Base-by-base conservation (phyloP, 208 protist genomes). In the Kentomonas sorsogonicus region DNA sequence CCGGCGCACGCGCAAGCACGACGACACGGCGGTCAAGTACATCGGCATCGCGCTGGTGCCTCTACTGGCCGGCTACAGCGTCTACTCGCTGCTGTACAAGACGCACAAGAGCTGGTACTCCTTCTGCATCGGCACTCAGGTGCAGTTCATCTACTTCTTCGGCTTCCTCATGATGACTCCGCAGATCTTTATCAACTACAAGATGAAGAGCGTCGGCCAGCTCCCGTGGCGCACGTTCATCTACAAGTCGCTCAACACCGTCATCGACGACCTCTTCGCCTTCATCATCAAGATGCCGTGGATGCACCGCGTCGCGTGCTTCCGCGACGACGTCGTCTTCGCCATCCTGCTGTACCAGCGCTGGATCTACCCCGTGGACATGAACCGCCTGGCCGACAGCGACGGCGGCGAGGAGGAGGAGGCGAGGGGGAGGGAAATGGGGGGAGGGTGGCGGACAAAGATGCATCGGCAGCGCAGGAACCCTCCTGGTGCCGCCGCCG, bases 121-220 rank as follows among this genome's bases (percentile, higher is more conserved):
- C 5, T 98, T 96, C 61, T 76, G 90, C 18, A 75, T 94, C 54
- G 47, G 68, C 46, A 93, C 87, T 1, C 86, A 91, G 41, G 86
- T 96, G 9, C 79, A 89, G 41, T 94, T 95, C 58, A 88, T 96
- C 34, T 97, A 96, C 63, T 82, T 86, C 26, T 97, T 96, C 71
- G 96, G 96, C 3, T 99, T 99, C 70, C 97, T 97, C 18, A 93
- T 98, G 83, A 99, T 99, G 96, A 98, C 92, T 10, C 98, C 98
- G 10, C 98, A 99, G 73, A 93, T 99, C 48, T 99, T 99, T 65
- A 97, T 99, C 60, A 99, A 99, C 73, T 99, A 99, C 68, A 97
- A 98, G 63, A 77, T 99, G 67, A 99, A 99, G 75, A 96, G 81
- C 22, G 98, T 99, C 4, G 94, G 95, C 0, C 96, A 98, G 67